phyloP scores from a whole-genome alignment of 495 filamentous ascomycete species.

The Penicillium cosmopolitanum region DNA sequence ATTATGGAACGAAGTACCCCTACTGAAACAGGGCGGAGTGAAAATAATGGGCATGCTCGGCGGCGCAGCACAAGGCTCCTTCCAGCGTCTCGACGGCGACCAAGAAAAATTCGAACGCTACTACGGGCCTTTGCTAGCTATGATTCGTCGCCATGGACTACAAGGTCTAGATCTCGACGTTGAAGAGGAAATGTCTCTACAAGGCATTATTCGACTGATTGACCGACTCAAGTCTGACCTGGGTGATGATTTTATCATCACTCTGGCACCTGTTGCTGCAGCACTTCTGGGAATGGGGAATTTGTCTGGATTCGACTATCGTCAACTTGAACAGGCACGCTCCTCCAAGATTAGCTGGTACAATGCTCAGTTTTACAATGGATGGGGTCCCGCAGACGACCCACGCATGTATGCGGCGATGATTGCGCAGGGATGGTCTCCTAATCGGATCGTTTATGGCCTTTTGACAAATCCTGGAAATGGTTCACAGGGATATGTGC shows the following conservation, averaged over 20 bases:
- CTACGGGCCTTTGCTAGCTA: conserved; percentile 64
- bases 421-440: conserved; percentile 63
- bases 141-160: conserved; percentile 60
- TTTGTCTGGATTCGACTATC: conserved; percentile 77
- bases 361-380: conserved; percentile 84
- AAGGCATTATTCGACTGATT: conserved; percentile 71
- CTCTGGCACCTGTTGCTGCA: conserved; percentile 76
- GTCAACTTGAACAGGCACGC: conserved; percentile 63
- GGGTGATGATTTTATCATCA: conserved; percentile 71
- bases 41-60: conserved; percentile 83
- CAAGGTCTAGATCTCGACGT: conserved; percentile 84
- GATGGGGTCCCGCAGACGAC: conserved; percentile 68
- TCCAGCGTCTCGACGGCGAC: conserved; percentile 62
- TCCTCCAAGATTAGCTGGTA: conserved; percentile 75
- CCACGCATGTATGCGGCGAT: conserved; percentile 66
- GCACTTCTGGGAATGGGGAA: conserved; percentile 64
- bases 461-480: conserved; percentile 72
- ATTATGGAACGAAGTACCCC: conserved; percentile 72
- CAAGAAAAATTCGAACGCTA: conserved; percentile 63
- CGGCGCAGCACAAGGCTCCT: conserved; percentile 75
- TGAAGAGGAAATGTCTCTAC: conserved; percentile 74
- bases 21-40: conserved; percentile 65
- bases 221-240: conserved; percentile 73
- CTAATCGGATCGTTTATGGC: conserved; percentile 70
- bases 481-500: conserved; percentile 62